These are phyloP conservation scores for Elaeis oleifera DNA, from an alignment of 202 grass and related monocot genomes.

Conservation along the genomic window DNA sequence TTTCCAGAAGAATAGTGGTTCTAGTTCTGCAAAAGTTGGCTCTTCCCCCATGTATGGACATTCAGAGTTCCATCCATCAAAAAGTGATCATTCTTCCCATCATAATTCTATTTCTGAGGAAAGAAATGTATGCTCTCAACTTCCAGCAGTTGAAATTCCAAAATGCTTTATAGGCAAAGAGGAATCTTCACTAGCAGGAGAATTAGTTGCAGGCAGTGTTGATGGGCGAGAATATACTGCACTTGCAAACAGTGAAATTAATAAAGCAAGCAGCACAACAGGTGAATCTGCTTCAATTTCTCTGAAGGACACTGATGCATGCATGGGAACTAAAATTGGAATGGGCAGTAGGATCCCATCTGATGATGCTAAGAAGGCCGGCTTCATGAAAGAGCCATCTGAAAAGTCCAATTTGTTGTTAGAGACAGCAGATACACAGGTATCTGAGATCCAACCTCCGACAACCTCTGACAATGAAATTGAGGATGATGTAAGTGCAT, in stretches of 20 bases:
- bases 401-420: background rate
- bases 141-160: constrained; percentile 1
- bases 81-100: background rate
- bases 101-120: too few relatives aligned
- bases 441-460: constrained; percentile 13
- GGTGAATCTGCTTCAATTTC: constrained; percentile 10
- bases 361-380: background rate
- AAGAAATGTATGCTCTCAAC: background rate
- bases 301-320: background rate
- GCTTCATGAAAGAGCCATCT: constrained; percentile 14
- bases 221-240: constrained; percentile 4
- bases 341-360: background rate
- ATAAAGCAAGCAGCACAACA: background rate
- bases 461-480: constrained; percentile 25
- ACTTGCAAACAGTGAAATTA: constrained; percentile 12
- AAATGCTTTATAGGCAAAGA: constrained; percentile 8
- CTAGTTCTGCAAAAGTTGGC: constrained; percentile 12
- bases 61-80: constrained; percentile 15
- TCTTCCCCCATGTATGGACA: constrained; percentile 11
- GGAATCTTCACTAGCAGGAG: constrained; percentile 8
- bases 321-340: constrained; percentile 1
- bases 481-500: constrained; percentile 54
- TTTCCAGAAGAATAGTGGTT: constrained; percentile 7
- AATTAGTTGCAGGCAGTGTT: background rate
- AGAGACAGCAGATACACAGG: constrained; percentile 16